These are phyloP conservation scores for Lachancea cidri DNA, from an alignment of 805 yeast species.

Conservation along the genomic window DNA sequence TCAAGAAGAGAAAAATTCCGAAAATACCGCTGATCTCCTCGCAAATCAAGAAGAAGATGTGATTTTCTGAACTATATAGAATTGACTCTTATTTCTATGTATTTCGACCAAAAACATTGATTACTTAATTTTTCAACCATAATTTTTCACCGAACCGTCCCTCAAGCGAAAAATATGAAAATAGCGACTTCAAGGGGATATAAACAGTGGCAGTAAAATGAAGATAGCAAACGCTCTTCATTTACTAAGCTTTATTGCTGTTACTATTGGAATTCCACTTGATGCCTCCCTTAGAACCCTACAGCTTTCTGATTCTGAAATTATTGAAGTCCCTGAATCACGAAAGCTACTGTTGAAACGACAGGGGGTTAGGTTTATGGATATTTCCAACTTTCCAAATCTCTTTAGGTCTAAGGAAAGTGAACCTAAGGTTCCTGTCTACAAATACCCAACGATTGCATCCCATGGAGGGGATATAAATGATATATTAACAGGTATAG, in stretches of 20 bases:
- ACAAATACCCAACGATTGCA: conserved; percentile 48
- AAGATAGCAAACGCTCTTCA: neutral
- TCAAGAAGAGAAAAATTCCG: conserved; percentile 18
- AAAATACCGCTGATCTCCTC: conserved; percentile 24
- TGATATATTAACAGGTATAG: conserved; percentile 40
- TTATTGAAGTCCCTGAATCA: conserved; percentile 34
- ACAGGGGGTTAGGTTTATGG: conserved; percentile 53
- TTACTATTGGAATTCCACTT: conserved; percentile 7
- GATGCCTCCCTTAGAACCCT: conserved; percentile 18
- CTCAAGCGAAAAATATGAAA: no score
- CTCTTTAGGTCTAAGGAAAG: conserved; percentile 18
- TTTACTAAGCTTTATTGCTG: neutral
- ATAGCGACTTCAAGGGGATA: no score
- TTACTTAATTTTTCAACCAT: neutral
- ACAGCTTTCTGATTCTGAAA: conserved; percentile 21
- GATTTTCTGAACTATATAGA: conserved; percentile 31
- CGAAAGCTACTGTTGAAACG: conserved; percentile 43
- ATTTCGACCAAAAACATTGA: neutral
- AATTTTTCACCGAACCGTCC: no score
- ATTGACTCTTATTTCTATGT: neutral
- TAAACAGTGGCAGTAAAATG: no score
- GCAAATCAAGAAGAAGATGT: conserved; percentile 43
- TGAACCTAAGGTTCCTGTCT: conserved; percentile 26
- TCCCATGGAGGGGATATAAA: conserved; percentile 37
- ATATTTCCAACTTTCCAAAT: conserved; percentile 44